A percentile compares a stretch with the other conserved stretches of the same genome.
Evolutionary conservation across 164 flowering plant genomes (phyloP).

Genomic region (Brasenia schreberi): DNA sequence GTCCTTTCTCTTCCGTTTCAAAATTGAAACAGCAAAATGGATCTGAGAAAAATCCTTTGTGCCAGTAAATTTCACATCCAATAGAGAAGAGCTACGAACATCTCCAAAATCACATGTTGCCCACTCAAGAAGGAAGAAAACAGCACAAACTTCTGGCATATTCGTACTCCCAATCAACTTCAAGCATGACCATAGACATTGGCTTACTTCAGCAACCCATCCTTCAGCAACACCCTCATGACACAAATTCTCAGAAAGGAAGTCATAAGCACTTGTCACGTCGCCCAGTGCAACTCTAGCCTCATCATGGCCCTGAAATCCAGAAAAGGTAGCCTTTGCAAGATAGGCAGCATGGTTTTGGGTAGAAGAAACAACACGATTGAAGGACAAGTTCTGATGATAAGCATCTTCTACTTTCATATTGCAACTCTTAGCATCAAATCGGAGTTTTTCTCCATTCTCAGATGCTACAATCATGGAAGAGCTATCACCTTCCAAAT

Average conservation of each 20-base stretch:
- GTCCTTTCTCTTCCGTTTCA: constrained; percentile 48
- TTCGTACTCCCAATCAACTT: constrained; percentile 59
- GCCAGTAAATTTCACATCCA: constrained; percentile 55
- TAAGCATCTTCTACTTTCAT: constrained; percentile 28
- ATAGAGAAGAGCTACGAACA: constrained; percentile 40
- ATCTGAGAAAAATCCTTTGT: constrained; percentile 67
- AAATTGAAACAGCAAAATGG: constrained; percentile 49
- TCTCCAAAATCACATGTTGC: constrained; percentile 91
- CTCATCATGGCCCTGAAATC: constrained; percentile 44
- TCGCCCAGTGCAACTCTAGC: constrained; percentile 86
- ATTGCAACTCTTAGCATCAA: constrained; percentile 18
- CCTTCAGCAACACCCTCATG: constrained; percentile 44
- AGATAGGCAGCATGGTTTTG: constrained; percentile 60
- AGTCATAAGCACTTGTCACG: constrained; percentile 42
- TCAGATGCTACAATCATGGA: constrained; percentile 29
- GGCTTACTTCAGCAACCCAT: constrained; percentile 77
- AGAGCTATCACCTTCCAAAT: constrained; percentile 29
- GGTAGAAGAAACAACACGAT: constrained; percentile 52
- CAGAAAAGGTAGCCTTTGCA: constrained; percentile 57
- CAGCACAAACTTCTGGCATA: constrained; percentile 46
- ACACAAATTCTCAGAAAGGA: constrained; percentile 56
- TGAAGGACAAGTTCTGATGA: constrained; percentile 36
- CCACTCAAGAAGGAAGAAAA: constrained; percentile 94
- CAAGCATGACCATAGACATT: constrained; percentile 58
- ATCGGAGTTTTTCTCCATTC: constrained; percentile 27